Evolutionary conservation across 257 asterid species (phyloP).

Genomic region (Ocimum tenuiflorum): DNA sequence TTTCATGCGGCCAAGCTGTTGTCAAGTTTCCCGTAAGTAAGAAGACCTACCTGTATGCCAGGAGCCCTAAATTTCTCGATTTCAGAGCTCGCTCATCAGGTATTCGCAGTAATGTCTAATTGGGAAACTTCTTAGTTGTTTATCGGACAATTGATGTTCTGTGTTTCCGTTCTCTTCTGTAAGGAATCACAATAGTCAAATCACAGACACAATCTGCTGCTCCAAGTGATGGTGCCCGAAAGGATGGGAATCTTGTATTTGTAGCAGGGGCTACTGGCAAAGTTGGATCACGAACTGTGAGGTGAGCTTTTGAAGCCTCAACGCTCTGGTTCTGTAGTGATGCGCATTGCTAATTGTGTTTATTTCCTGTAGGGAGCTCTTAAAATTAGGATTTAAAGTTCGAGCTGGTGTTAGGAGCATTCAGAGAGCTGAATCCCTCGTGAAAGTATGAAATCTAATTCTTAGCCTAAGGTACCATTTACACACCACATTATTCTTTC

Average conservation of each 20-base stretch:
- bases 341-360: slow-evolving; percentile 12
- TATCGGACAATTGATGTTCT: neutral
- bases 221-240: slow-evolving; percentile 28
- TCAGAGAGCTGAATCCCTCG: slow-evolving; percentile 78
- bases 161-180: neutral
- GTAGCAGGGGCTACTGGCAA: slow-evolving; percentile 96
- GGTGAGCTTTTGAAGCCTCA: slow-evolving; percentile 35
- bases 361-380: slow-evolving; percentile 69
- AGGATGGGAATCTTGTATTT: slow-evolving; percentile 64
- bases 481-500: neutral
- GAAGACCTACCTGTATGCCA: slow-evolving; percentile 25
- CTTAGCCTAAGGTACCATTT: neutral
- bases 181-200: slow-evolving; percentile 42
- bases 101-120: slow-evolving; percentile 13
- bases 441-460: slow-evolving; percentile 46
- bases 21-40: slow-evolving; percentile 22
- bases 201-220: slow-evolving; percentile 44
- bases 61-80: slow-evolving; percentile 32
- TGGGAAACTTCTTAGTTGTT: neutral
- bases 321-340: neutral
- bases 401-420: slow-evolving; percentile 84
- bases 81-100: slow-evolving; percentile 53
- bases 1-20: slow-evolving; percentile 33
- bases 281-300: slow-evolving; percentile 95
- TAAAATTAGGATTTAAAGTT: slow-evolving; percentile 69